phyloP scores from a whole-genome alignment of 305 asterid genomes.

The Fraxinus paxiana region DNA sequence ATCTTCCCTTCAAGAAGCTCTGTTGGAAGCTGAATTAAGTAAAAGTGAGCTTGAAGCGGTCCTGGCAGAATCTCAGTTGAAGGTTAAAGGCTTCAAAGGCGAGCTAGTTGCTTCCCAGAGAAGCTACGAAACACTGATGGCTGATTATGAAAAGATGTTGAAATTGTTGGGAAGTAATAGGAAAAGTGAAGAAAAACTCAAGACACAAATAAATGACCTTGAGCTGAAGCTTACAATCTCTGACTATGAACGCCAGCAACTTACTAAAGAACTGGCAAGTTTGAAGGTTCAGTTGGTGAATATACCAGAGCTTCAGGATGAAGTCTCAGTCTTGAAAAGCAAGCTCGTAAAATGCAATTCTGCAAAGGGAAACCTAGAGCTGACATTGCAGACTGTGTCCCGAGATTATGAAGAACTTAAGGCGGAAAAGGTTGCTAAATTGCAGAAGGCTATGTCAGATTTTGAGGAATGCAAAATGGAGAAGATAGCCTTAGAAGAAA shows the following conservation, averaged over 20 bases:
- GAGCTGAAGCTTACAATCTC: constrained; percentile 72
- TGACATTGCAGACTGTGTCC: constrained; percentile 31
- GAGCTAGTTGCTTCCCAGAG: constrained; percentile 41
- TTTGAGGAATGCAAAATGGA: constrained; percentile 57
- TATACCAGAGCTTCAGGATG: constrained; percentile 46
- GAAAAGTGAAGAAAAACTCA: constrained; percentile 60
- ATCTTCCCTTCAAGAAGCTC: constrained; percentile 43
- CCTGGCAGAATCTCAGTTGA: constrained; percentile 34
- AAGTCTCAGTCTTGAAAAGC: constrained; percentile 39
- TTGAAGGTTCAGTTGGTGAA: constrained; percentile 56
- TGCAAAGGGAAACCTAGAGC: constrained; percentile 55
- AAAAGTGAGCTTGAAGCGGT: constrained; percentile 33
- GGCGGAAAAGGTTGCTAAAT: constrained; percentile 48
- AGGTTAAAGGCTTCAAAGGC: constrained; percentile 37
- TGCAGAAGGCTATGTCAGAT: constrained; percentile 40
- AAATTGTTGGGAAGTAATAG: constrained; percentile 46
- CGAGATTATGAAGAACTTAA: constrained; percentile 47
- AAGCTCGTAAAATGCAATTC: constrained; percentile 40
- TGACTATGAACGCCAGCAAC: constrained; percentile 60
- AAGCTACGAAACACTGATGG: constrained; percentile 32
- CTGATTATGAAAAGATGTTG: constrained; percentile 48
- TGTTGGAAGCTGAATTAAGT: constrained; percentile 28
- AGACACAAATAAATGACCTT: constrained; percentile 53
- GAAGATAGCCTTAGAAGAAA: constrained; percentile 46
- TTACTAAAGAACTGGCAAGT: constrained; percentile 43